phyloP scores from a whole-genome alignment of 1,284 basidiomycete genomes.

The Lignosus rhinocerotis region DNA sequence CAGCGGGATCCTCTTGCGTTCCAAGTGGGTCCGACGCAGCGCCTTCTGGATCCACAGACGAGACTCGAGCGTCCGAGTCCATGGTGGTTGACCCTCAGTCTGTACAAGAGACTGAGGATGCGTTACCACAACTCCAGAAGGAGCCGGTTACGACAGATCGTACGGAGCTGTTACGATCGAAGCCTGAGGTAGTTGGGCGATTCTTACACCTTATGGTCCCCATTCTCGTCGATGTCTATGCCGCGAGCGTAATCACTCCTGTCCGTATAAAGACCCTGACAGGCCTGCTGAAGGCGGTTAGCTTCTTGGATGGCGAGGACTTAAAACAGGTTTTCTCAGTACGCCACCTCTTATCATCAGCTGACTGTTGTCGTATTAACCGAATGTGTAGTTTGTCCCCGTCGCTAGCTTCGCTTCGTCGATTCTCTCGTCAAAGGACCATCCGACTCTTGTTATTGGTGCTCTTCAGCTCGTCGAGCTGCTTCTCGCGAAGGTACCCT shows the following conservation, averaged over 20 bases:
- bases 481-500: conserved; percentile 78
- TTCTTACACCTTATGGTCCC: conserved; percentile 89
- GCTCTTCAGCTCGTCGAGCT: conserved; percentile 92
- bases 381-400: conserved; percentile 70
- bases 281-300: conserved; percentile 85
- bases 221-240: conserved; percentile 92
- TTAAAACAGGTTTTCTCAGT: conserved; percentile 79
- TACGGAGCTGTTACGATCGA: conserved; percentile 72
- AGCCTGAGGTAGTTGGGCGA: conserved; percentile 72
- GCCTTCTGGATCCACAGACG: conserved; percentile 34
- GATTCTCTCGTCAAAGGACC: conserved; percentile 88
- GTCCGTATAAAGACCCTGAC: conserved; percentile 87
- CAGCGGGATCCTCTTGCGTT: conserved; percentile 27
- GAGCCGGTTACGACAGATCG: conserved; percentile 51
- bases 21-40: conserved; percentile 31
- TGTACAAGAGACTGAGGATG: conserved; percentile 37
- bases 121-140: conserved; percentile 30
- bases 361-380: conserved; percentile 8
- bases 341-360: conserved; percentile 27
- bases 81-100: conserved; percentile 27
- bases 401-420: conserved; percentile 92
- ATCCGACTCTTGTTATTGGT: conserved; percentile 80
- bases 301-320: conserved; percentile 79
- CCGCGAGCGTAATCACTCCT: conserved; percentile 86
- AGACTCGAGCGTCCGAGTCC: conserved; percentile 24